Evolutionary conservation across 345 rosid species (phyloP).

Genomic region (Rhizophora apiculata): DNA sequence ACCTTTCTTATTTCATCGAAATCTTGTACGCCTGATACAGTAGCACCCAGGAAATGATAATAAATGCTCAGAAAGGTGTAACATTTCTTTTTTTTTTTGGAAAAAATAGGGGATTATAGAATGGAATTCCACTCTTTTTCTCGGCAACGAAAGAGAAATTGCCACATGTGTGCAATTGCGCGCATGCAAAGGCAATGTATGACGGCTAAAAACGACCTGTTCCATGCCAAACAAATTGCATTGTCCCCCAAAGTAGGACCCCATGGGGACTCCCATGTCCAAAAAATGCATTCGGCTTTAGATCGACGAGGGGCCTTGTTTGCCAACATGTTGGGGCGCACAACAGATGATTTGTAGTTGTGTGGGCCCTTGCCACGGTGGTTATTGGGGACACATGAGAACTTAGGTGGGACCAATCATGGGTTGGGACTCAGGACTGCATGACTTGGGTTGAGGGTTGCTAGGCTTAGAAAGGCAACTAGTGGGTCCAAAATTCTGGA

Average conservation of each 20-base stretch:
- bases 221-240: slow-evolving; percentile 29
- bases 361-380: slow-evolving; percentile 41
- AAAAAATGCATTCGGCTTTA: slow-evolving; percentile 2
- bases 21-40: slow-evolving; percentile 75
- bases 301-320: slow-evolving; percentile 30
- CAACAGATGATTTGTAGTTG: slow-evolving; percentile 39
- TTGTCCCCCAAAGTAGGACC: slow-evolving; percentile 26
- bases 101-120: background rate
- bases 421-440: slow-evolving; percentile 14
- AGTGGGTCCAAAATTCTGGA: slow-evolving; percentile 23
- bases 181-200: slow-evolving; percentile 46
- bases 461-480: slow-evolving; percentile 2
- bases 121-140: background rate
- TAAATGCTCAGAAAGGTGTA: slow-evolving; percentile 18
- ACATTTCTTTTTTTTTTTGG: background rate
- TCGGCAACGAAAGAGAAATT: background rate
- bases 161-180: slow-evolving; percentile 28
- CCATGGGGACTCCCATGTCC: slow-evolving; percentile 50
- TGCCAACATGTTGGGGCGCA: slow-evolving; percentile 54
- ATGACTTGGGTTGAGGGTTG: slow-evolving; percentile 27
- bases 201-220: slow-evolving; percentile 54
- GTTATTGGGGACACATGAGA: slow-evolving; percentile 41
- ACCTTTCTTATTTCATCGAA: slow-evolving; percentile 14
- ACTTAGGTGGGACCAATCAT: slow-evolving; percentile 38
- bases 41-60: slow-evolving; percentile 46